These are phyloP conservation scores for Cercospora citrullina DNA, from an alignment of 2,329 filamentous ascomycete genomes.

Conservation along the genomic window DNA sequence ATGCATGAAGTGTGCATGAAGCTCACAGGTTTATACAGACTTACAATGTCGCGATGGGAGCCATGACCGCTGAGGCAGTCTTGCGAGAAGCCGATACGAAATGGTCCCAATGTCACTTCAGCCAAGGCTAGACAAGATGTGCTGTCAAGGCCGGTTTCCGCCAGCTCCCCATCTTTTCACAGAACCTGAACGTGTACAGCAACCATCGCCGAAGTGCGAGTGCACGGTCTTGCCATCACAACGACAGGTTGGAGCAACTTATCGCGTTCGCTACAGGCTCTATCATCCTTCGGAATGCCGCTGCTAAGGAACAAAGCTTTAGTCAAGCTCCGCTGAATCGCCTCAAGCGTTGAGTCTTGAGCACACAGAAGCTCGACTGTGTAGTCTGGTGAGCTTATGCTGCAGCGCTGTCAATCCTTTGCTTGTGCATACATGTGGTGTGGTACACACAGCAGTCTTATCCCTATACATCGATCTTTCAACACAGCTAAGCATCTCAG, in stretches of 20 bases:
- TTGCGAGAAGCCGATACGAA: slow-evolving; percentile 12
- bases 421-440: neutral
- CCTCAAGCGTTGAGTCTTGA: neutral
- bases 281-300: neutral
- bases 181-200: neutral
- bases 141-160: neutral
- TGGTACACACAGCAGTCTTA: neutral
- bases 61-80: slow-evolving; percentile 3
- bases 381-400: neutral
- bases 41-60: slow-evolving; percentile 12
- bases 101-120: slow-evolving; percentile 11
- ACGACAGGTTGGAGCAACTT: neutral
- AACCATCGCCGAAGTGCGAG: neutral
- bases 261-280: too few species aligned
- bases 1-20: neutral
- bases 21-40: slow-evolving; percentile 4
- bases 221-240: neutral
- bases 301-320: neutral
- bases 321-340: neutral
- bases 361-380: neutral
- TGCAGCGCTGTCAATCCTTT: neutral
- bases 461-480: neutral
- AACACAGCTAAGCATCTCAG: neutral
- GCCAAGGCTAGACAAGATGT: slow-evolving; percentile 3
- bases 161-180: neutral